Evolutionary conservation across 805 yeast species (phyloP), one percentile per base, ranked within the genome.

Genomic region (Starmerella tilneyi): DNA sequence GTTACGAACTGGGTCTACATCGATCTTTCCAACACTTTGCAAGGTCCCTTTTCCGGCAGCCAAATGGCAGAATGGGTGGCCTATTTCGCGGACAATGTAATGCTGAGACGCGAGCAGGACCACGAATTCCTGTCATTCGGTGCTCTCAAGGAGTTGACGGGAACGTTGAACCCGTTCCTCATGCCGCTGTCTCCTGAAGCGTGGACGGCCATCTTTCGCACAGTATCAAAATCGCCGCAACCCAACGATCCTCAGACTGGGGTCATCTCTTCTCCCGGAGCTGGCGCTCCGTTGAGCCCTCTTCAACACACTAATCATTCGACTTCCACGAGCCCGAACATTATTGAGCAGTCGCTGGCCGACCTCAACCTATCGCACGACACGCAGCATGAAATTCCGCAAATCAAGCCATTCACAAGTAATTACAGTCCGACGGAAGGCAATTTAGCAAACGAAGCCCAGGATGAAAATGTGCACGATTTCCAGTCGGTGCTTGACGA

Each of bases 21-120:
- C 44, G 95, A 84, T 60, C 77, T 84, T 0, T 61, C 70, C 32
- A 84, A 82, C 4, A 70, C 63, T 41, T 78, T 76, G 50, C 94
- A 84, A 59, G 95, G 95, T 19, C 94, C 95, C 3, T 84, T 84
- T 62, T 68, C 69, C 38, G 85, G 88, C 2, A 60, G 63, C 21
- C 63, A 72, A 63, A 84, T 84, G 95, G 88, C 82, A 52, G 75
- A 68, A 42, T 84, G 95, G 95, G 23, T 47, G 17, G 33, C 26
- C 17, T 75, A 72, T 47, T 57, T 72, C 8, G 72, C 71, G 34
- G 68, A 66, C 9, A 75, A 71, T 47, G 65, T 84, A 50, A 63
- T 64, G 32, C 65, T 85, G 45, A 71, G 81, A 45, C 72, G 89
- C 26, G 72, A 68, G 17, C 80, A 72, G 37, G 84, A 79, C 48